Base-by-base conservation (phyloP, 176 grass and related monocot genomes). In the Pontederia crassipes region DNA sequence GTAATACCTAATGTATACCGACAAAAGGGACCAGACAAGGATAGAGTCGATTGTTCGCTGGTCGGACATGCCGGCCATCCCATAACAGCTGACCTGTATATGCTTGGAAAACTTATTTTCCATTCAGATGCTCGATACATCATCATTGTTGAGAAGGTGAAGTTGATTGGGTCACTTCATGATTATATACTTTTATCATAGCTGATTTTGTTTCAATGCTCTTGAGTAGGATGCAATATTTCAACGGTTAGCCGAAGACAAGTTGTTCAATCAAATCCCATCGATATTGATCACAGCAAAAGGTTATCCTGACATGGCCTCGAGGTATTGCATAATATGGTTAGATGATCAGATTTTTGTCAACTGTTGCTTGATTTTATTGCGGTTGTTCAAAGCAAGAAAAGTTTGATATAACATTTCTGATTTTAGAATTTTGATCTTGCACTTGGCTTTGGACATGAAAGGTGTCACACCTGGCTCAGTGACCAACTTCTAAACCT, bases 281-380 rank as follows among this genome's bases (percentile, higher is more conserved):
- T 90, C 81, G 54, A 78, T 97, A 67, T 66, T 97, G 52, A 82
- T 97, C 63, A 97, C 92, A 28, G 87, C 81, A 62, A 97, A 97
- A 81, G 92, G 92, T 69, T 97, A 91, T 83, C 92, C 92, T 88
- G 92, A 91, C 74, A 77, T 97, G 28, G 92, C 92, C 9, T 82
- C 92, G 50, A 97, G 92, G 92, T 97, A 73, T 35, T 55, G 46
- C n/a, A 24, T 24, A 24, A 24, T 24, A 24, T 24, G 20, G 20
- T 24, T 11, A 14, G 53, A 52, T 10, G 8, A 6, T 48, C 14
- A 50, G 15, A 2, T 9, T 9, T 28, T 13, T 10, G 3, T 46
- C n/a, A 24, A 49, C 26, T 28, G 24, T 49, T 8, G 20, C 46
- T 24, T 35, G 29, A 35, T 35, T 35, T 35, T 35, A 2, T 4